These are phyloP conservation scores for Microcos paniculata DNA, from an alignment of 345 rosid species.

Conservation along the genomic window DNA sequence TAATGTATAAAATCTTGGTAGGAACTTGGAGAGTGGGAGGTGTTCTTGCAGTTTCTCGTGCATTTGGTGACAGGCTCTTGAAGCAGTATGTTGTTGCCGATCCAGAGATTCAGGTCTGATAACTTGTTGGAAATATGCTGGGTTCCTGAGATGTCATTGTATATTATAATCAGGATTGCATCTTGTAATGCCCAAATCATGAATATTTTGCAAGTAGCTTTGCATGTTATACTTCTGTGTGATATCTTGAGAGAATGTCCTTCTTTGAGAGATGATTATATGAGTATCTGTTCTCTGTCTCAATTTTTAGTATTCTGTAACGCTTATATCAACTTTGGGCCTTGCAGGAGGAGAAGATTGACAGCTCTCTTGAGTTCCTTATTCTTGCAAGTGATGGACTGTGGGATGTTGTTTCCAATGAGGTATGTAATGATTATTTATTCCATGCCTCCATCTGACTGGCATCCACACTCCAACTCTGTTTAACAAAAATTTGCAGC, in stretches of 20 bases:
- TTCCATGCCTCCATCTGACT: neutral
- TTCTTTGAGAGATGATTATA: neutral
- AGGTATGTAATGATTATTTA: conserved; percentile 42
- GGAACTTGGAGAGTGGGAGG: conserved; percentile 99
- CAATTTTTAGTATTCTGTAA: neutral
- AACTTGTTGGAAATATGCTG: neutral
- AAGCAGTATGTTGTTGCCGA: conserved; percentile 99
- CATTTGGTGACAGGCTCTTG: conserved; percentile 95
- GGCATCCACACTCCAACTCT: neutral
- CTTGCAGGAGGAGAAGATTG: conserved; percentile 88
- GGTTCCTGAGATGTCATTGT: neutral
- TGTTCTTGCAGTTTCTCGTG: conserved; percentile 99
- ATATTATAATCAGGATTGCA: neutral
- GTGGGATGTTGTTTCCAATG: conserved; percentile 98
- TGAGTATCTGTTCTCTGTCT: neutral
- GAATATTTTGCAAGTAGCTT: neutral
- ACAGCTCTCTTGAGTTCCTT: conserved; percentile 95
- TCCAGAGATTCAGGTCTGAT: conserved; percentile 88
- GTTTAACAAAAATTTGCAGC: neutral
- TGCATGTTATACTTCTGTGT: neutral
- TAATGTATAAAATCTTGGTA: conserved; percentile 26
- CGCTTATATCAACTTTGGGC: conserved; percentile 16
- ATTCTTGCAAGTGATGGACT: conserved; percentile 99
- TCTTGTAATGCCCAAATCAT: neutral
- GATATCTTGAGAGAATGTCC: neutral